Evolutionary conservation across 345 rosid species (phyloP).

Genomic region (Arabidopsis suecica): DNA sequence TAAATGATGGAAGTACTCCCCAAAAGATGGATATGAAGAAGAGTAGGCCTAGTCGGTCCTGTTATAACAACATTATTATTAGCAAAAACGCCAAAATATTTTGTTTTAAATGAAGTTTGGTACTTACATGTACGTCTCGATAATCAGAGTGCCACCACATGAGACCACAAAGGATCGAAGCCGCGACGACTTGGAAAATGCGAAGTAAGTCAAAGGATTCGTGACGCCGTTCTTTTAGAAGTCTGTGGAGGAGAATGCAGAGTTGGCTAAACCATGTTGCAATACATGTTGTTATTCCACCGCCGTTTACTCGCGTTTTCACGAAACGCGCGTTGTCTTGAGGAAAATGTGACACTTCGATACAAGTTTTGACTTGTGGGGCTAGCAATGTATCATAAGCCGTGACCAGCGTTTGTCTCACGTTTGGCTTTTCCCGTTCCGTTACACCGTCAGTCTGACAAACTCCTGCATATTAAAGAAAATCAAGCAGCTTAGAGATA

Average conservation of each 20-base stretch:
- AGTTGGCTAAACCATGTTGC: conserved; percentile 75
- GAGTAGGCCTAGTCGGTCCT: conserved; percentile 87
- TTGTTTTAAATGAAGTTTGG: neutral
- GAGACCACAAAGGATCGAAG: conserved; percentile 66
- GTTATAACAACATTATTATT: conserved; percentile 27
- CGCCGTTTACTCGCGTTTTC: conserved; percentile 31
- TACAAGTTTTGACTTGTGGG: conserved; percentile 63
- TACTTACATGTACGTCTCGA: conserved; percentile 51
- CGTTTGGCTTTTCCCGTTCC: conserved; percentile 72
- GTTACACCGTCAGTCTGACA: conserved; percentile 55
- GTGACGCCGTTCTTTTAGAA: conserved; percentile 81
- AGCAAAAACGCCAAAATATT: neutral
- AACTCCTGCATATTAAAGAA: conserved; percentile 57
- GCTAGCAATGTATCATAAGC: conserved; percentile 66
- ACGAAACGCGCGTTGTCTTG: conserved; percentile 37
- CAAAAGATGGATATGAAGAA: conserved; percentile 88
- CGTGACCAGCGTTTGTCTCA: conserved; percentile 58
- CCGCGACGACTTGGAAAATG: conserved; percentile 77
- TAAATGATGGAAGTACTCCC: conserved; percentile 95
- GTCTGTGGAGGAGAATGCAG: conserved; percentile 74
- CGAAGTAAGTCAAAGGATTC: conserved; percentile 77
- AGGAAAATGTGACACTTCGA: conserved; percentile 49
- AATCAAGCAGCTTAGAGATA: conserved; percentile 8
- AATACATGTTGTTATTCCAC: conserved; percentile 32
- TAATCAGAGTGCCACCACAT: conserved; percentile 98